Evolutionary conservation across 495 filamentous ascomycete genomes (phyloP).

Genomic region (Cercophora sp.): DNA sequence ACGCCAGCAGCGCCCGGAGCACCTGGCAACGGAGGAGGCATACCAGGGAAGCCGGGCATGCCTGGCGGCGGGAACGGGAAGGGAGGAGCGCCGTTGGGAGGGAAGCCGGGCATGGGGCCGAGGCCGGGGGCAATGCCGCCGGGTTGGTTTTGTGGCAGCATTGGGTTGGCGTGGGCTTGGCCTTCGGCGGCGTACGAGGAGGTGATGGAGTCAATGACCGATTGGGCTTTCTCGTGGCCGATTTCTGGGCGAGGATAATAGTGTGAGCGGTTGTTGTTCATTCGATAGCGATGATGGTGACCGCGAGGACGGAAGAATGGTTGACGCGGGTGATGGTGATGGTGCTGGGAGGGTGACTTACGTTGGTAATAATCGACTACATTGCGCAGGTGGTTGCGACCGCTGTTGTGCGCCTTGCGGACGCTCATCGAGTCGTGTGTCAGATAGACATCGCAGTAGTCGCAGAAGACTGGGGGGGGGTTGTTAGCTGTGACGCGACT

Average conservation of each 20-base stretch:
- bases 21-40: conserved; percentile 20
- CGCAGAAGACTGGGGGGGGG: conserved; percentile 57
- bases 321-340: neutral
- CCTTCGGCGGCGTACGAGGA: conserved; percentile 91
- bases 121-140: conserved; percentile 45
- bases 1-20: conserved; percentile 3
- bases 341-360: conserved; percentile 38
- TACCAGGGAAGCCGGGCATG: conserved; percentile 51
- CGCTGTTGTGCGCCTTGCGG: conserved; percentile 95
- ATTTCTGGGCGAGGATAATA: conserved; percentile 59
- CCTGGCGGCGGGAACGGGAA: conserved; percentile 30
- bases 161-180: conserved; percentile 77
- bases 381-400: conserved; percentile 93
- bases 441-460: conserved; percentile 99
- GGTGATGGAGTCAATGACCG: conserved; percentile 96
- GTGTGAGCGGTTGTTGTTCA: neutral
- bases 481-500: conserved; percentile 12
- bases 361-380: conserved; percentile 98
- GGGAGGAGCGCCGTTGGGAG: conserved; percentile 29
- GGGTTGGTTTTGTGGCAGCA: conserved; percentile 62
- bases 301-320: neutral
- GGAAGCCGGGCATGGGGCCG: conserved; percentile 43
- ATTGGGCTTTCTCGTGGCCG: conserved; percentile 96
- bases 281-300: neutral
- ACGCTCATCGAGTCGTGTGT: conserved; percentile 99